Evolutionary conservation across 2,329 filamentous ascomycete species (phyloP).

Genomic region (Alternaria gansuensis): DNA sequence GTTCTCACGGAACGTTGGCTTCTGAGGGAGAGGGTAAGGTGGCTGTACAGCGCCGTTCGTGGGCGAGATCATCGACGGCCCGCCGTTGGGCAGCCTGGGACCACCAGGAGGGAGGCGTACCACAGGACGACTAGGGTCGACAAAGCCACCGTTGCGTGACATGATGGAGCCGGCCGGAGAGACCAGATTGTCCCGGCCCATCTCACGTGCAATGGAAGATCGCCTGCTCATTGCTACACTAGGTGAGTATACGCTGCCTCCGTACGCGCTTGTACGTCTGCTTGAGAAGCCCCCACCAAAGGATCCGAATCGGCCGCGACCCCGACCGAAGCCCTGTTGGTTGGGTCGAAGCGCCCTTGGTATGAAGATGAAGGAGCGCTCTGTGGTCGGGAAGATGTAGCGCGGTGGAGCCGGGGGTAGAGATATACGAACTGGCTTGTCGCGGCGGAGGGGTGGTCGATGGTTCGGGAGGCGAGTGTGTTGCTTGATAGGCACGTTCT

Average conservation of each 20-base stretch:
- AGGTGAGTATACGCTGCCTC: constrained; percentile 82
- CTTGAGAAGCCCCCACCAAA: constrained; percentile 70
- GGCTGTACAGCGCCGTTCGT: constrained; percentile 54
- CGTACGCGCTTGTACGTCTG: constrained; percentile 82
- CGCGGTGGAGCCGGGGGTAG: constrained; percentile 79
- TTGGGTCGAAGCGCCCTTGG: constrained; percentile 92
- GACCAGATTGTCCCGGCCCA: constrained; percentile 75
- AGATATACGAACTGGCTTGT: constrained; percentile 95
- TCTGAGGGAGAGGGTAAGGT: constrained; percentile 63
- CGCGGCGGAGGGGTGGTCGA: constrained; percentile 88
- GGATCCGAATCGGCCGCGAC: constrained; percentile 75
- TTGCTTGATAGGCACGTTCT: constrained; percentile 82
- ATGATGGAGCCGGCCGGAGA: constrained; percentile 83
- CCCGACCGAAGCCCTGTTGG: constrained; percentile 76
- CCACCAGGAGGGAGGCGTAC: constrained; percentile 79
- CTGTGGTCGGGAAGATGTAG: constrained; percentile 89
- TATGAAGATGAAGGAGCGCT: constrained; percentile 98
- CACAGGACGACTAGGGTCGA: constrained; percentile 73
- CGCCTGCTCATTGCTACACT: constrained; percentile 88
- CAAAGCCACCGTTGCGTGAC: constrained; percentile 68
- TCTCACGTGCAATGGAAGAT: constrained; percentile 77
- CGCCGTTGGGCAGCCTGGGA: constrained; percentile 48
- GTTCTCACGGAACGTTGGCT: constrained; percentile 67
- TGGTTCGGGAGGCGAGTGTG: constrained; percentile 96
- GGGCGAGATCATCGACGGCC: constrained; percentile 44